Conservation (phyloP, 768 basidiomycete genomes). For the Calocera cornea region DNA sequence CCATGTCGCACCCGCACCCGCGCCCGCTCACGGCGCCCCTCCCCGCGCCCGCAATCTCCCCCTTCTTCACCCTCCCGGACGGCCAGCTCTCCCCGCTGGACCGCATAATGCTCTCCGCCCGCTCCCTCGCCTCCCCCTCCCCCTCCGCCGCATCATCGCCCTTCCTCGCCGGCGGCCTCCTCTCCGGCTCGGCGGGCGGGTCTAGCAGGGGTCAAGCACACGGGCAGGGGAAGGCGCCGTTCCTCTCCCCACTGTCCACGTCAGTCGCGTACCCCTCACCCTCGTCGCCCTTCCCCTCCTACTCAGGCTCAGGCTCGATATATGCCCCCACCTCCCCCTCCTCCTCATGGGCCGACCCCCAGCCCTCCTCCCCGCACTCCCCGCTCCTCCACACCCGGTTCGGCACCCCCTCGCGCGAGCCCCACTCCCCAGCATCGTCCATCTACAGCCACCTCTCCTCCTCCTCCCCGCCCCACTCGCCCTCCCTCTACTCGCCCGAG, state of each 20-base stretch:
- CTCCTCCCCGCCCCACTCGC: neutral
- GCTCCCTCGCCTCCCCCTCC: neutral
- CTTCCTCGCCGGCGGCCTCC: neutral
- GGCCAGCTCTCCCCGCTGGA: constrained; percentile 1
- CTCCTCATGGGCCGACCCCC: neutral
- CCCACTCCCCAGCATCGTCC: neutral
- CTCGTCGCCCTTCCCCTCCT: neutral
- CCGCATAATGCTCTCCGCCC: constrained; percentile 2
- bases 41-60: neutral
- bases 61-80: constrained; percentile 3
- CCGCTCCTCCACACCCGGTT: constrained; percentile 1
- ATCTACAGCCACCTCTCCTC: neutral
- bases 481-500: neutral
- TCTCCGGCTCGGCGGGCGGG: neutral
- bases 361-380: neutral
- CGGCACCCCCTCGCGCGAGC: neutral
- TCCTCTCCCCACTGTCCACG: neutral
- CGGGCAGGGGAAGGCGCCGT: neutral
- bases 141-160: neutral
- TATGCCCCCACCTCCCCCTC: neutral
- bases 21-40: neutral
- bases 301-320: neutral
- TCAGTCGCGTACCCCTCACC: neutral
- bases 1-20: neutral
- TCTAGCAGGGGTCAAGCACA: too few relatives aligned